Conservation (phyloP, 306 rosid genomes). For the Parietaria judaica region DNA sequence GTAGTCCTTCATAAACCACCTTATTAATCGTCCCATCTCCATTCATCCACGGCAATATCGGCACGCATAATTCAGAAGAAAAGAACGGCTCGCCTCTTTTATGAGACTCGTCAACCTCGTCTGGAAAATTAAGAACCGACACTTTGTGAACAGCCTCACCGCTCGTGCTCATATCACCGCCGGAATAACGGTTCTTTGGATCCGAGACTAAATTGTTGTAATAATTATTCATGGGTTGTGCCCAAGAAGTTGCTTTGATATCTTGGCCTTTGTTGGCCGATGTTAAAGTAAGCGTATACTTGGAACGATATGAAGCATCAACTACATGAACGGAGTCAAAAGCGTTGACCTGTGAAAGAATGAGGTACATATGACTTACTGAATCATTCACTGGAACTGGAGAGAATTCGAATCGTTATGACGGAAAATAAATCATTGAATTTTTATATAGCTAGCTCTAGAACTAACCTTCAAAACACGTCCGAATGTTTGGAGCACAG, state of each 20-base stretch:
- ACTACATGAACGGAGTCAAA: conserved; percentile 61
- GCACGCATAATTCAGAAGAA: conserved; percentile 42
- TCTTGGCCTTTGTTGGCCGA: conserved; percentile 26
- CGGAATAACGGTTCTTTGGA: conserved; percentile 16
- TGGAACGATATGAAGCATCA: conserved; percentile 59
- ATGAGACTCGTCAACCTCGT: conserved; percentile 26
- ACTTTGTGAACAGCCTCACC: conserved; percentile 56
- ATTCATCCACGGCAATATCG: conserved; percentile 90
- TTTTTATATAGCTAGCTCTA: neutral
- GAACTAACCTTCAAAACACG: conserved; percentile 59
- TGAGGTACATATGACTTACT: neutral
- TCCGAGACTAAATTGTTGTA: conserved; percentile 16
- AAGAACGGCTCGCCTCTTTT: conserved; percentile 29
- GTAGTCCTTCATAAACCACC: conserved; percentile 68
- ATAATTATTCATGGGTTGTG: conserved; percentile 24
- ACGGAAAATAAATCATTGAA: neutral
- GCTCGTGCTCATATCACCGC: conserved; percentile 25
- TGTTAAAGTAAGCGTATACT: conserved; percentile 60
- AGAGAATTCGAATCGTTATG: too few relatives aligned
- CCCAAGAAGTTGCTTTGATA: conserved; percentile 35
- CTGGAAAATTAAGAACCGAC: conserved; percentile 72
- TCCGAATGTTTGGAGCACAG: conserved; percentile 69
- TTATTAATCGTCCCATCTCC: conserved; percentile 83
- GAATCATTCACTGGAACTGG: neutral
- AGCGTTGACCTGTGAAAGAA: conserved; percentile 64